Evolutionary conservation across 1,284 basidiomycete genomes (phyloP).

Genomic region (Cystobasidiaceae sp.): DNA sequence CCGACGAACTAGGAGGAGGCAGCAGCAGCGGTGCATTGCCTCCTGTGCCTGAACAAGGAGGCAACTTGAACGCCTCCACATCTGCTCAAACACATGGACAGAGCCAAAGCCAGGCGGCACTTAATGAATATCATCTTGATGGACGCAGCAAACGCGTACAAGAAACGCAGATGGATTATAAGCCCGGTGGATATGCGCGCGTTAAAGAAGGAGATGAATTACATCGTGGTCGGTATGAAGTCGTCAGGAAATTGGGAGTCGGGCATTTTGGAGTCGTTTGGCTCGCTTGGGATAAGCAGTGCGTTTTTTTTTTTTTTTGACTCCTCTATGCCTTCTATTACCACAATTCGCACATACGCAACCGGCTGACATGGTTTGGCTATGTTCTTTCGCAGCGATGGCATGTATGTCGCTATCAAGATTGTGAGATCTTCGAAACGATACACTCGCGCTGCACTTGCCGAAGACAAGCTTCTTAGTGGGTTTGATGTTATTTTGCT

Average conservation of each 20-base stretch:
- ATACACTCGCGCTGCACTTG: constrained; percentile 13
- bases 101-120: background rate
- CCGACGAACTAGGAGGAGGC: too few species aligned
- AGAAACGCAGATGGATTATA: constrained; percentile 19
- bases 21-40: too few species aligned
- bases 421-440: constrained; percentile 12
- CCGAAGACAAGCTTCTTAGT: constrained; percentile 30
- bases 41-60: too few species aligned
- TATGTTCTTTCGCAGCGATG: constrained; percentile 1
- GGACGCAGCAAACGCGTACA: background rate
- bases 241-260: constrained; percentile 18
- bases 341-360: background rate
- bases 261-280: constrained; percentile 24
- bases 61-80: too few species aligned
- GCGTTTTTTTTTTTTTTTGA: background rate
- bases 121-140: too few species aligned
- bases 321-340: background rate
- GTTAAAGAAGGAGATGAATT: constrained; percentile 13
- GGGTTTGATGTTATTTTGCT: background rate
- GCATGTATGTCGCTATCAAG: constrained; percentile 22
- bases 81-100: background rate
- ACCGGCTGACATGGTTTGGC: background rate
- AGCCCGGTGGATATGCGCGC: constrained; percentile 12
- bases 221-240: constrained; percentile 11
- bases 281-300: constrained; percentile 27